phyloP scores from a whole-genome alignment of 805 yeast genomes.

The Saccharomyces jurei region DNA sequence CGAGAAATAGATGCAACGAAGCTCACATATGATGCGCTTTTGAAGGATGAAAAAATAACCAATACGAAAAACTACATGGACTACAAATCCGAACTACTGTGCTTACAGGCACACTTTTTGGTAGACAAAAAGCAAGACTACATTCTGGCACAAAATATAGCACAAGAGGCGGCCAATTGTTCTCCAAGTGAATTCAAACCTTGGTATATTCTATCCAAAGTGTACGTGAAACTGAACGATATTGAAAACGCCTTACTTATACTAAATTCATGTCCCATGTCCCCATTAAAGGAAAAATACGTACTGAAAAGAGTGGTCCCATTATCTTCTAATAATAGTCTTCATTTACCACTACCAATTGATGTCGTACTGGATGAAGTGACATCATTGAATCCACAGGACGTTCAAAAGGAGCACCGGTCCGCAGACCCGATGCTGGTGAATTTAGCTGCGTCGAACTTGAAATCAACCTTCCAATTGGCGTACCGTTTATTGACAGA shows the following conservation, averaged over 20 bases:
- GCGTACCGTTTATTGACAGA: slow-evolving; percentile 57
- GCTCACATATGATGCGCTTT: slow-evolving; percentile 24
- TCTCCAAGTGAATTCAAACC: slow-evolving; percentile 70
- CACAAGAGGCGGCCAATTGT: slow-evolving; percentile 42
- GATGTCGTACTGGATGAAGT: slow-evolving; percentile 69
- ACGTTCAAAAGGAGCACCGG: slow-evolving; percentile 57
- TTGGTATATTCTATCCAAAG: slow-evolving; percentile 61
- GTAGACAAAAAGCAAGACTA: slow-evolving; percentile 22
- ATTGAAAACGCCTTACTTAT: slow-evolving; percentile 66
- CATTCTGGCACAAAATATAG: slow-evolving; percentile 19
- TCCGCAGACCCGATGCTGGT: slow-evolving; percentile 53
- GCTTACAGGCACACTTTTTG: slow-evolving; percentile 25
- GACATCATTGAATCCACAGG: slow-evolving; percentile 54
- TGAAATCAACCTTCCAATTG: slow-evolving; percentile 48
- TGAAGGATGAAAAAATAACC: not conserved
- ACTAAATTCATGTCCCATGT: slow-evolving; percentile 74
- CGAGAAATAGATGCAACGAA: slow-evolving; percentile 32
- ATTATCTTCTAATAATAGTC: slow-evolving; percentile 26
- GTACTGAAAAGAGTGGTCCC: slow-evolving; percentile 52
- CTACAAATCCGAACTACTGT: slow-evolving; percentile 26
- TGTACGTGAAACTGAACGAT: slow-evolving; percentile 55
- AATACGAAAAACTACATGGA: slow-evolving; percentile 13
- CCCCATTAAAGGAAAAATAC: slow-evolving; percentile 58
- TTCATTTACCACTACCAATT: slow-evolving; percentile 69
- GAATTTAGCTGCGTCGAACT: slow-evolving; percentile 60